A percentile compares a stretch with the other conserved stretches of the same genome.
phyloP scores from a whole-genome alignment of 345 rosid species.

The Garcia nutans region DNA sequence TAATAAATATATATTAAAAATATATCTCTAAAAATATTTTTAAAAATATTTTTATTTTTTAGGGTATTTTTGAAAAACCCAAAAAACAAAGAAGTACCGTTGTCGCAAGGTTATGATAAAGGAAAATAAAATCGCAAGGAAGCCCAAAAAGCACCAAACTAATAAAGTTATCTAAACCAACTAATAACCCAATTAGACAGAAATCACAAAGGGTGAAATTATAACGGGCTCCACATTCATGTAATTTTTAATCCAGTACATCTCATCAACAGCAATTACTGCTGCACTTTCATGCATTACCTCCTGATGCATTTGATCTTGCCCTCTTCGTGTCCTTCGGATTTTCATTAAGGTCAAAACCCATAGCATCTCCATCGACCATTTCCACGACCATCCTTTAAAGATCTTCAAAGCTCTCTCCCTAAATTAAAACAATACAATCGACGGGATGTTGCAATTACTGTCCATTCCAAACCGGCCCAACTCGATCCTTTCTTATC shows the following conservation, averaged over 20 bases:
- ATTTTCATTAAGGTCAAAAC: constrained; percentile 28
- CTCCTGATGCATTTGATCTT: constrained; percentile 41
- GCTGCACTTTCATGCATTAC: constrained; percentile 40
- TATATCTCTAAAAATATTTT: no score
- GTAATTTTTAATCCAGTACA: background rate
- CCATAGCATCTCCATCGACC: constrained; percentile 53
- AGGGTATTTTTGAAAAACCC: no score
- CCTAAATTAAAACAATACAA: constrained; percentile 38
- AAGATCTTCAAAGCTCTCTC: constrained; percentile 80
- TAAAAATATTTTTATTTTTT: no score
- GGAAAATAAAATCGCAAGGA: no score
- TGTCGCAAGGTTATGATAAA: no score
- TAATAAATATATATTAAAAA: no score
- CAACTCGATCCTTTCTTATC: no score
- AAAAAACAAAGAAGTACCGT: no score
- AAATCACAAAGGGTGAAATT: background rate
- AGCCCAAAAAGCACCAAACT: no score
- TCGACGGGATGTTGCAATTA: background rate
- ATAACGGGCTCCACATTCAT: background rate
- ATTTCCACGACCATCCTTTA: constrained; percentile 84
- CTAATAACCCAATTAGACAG: no score
- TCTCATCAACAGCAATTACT: constrained; percentile 30
- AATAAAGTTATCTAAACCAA: no score
- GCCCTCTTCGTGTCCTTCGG: constrained; percentile 42
- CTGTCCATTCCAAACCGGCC: no score